phyloP scores from a whole-genome alignment of 129 eudicot genomes.

The Heracleum sosnowskyi region DNA sequence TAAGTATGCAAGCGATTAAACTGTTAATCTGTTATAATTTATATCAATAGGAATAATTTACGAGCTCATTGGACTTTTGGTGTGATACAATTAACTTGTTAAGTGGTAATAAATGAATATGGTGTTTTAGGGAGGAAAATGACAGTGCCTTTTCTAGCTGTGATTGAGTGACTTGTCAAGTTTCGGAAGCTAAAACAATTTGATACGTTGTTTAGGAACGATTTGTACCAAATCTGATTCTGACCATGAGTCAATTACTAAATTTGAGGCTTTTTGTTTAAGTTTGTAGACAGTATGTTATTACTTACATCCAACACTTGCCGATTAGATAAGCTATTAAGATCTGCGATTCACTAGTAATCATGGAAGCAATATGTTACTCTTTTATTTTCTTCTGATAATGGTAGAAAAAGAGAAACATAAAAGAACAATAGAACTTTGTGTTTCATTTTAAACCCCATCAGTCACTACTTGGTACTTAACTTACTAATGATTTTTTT shows the following conservation, averaged over 20 bases:
- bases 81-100: not conserved
- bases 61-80: not conserved
- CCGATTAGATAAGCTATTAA: not conserved
- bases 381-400: not conserved
- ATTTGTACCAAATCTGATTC: too few species aligned
- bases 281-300: not conserved
- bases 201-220: not conserved
- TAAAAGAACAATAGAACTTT: not conserved
- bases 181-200: not conserved
- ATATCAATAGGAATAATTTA: too few species aligned
- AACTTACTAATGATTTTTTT: too few species aligned
- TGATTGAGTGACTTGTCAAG: not conserved
- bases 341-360: not conserved
- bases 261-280: not conserved
- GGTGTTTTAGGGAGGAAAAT: not conserved
- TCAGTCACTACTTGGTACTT: too few species aligned
- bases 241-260: not conserved
- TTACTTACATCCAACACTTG: not conserved
- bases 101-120: not conserved
- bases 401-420: not conserved
- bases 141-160: not conserved
- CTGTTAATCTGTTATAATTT: not conserved
- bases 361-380: not conserved
- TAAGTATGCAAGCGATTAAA: not conserved
- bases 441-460: not conserved